Evolutionary conservation across 495 filamentous ascomycete species (phyloP).

Genomic region (Glarea lozoyensis): DNA sequence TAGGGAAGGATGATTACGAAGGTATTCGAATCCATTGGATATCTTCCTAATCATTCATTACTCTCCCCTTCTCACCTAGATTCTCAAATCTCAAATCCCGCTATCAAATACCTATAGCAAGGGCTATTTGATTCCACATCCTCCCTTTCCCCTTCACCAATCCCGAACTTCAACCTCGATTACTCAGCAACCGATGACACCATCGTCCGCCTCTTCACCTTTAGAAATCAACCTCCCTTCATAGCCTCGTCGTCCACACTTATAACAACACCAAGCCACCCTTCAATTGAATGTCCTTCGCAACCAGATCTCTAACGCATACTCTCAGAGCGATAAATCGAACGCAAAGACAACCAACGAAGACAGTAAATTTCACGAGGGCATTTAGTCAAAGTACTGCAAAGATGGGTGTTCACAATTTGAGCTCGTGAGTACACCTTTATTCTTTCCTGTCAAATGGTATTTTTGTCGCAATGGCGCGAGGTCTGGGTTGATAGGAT

Average conservation of each 20-base stretch:
- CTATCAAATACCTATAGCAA: no score
- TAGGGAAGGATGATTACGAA: no score
- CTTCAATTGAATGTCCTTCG: conserved; percentile 3
- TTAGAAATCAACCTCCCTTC: conserved; percentile 7
- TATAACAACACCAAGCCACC: neutral
- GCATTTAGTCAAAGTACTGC: conserved; percentile 37
- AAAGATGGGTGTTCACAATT: conserved; percentile 51
- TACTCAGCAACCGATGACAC: neutral
- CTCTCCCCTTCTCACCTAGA: no score
- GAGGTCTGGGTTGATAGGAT: neutral
- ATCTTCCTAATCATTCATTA: no score
- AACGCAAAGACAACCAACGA: no score
- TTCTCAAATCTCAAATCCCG: no score
- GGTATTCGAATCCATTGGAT: no score
- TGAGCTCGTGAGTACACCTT: conserved; percentile 35
- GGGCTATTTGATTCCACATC: no score
- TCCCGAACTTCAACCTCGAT: neutral
- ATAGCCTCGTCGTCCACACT: neutral
- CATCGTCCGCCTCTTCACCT: neutral
- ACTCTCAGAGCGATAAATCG: conserved; percentile 2
- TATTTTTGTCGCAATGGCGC: neutral
- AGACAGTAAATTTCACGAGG: conserved; percentile 10
- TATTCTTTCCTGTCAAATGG: neutral
- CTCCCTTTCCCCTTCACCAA: no score
- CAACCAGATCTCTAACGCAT: neutral